phyloP scores from a whole-genome alignment of 306 rosid genomes.

The Neltuma alba region DNA sequence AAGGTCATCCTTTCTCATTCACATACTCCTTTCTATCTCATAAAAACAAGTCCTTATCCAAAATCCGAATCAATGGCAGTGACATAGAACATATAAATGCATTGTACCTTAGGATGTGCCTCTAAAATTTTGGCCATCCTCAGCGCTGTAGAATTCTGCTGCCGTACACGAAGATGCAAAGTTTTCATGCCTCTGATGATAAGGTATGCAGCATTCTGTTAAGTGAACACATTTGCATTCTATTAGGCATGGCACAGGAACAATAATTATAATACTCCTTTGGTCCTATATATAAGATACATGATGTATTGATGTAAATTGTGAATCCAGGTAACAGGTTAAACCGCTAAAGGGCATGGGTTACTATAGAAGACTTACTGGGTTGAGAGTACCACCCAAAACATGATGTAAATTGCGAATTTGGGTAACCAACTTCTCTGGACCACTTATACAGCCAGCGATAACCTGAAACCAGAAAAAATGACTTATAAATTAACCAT shows the following conservation, averaged over 20 bases:
- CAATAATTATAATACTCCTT: slow-evolving; percentile 16
- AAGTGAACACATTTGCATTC: slow-evolving; percentile 17
- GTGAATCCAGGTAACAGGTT: no score
- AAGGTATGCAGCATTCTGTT: slow-evolving; percentile 96
- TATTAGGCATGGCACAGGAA: not conserved
- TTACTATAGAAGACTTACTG: slow-evolving; percentile 59
- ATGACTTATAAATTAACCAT: slow-evolving; percentile 11
- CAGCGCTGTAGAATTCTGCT: slow-evolving; percentile 79
- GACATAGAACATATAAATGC: not conserved
- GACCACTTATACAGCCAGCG: slow-evolving; percentile 88
- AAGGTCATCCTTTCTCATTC: not conserved
- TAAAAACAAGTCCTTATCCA: not conserved
- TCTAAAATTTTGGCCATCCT: slow-evolving; percentile 94
- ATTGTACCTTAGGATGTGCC: slow-evolving; percentile 93
- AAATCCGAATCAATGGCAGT: not conserved
- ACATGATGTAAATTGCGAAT: slow-evolving; percentile 84
- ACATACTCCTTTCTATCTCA: not conserved
- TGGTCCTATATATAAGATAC: no score
- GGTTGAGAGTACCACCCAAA: slow-evolving; percentile 90
- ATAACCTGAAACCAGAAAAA: slow-evolving; percentile 62
- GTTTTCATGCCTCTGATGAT: slow-evolving; percentile 97
- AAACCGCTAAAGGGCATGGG: not conserved
- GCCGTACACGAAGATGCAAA: slow-evolving; percentile 91
- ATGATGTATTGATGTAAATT: no score
- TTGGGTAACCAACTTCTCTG: slow-evolving; percentile 66